Evolutionary conservation across 768 basidiomycete genomes (phyloP).

Genomic region (Scleroderma citrinum): DNA sequence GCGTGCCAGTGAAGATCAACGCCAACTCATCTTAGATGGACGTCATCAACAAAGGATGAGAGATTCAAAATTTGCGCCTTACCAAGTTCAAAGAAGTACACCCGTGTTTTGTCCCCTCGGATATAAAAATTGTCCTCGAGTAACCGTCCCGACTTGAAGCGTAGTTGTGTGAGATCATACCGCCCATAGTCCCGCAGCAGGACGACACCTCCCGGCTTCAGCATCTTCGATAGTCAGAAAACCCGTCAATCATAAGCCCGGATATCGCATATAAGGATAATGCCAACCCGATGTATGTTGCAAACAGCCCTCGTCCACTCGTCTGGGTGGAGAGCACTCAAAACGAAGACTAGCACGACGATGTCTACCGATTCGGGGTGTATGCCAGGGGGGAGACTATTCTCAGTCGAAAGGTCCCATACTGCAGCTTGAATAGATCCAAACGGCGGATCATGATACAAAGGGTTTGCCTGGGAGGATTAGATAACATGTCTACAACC

Average conservation of each 20-base stretch:
- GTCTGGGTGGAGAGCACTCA: constrained; percentile 87
- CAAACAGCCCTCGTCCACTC: constrained; percentile 84
- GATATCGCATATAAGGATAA: background rate
- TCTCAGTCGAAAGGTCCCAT: constrained; percentile 80
- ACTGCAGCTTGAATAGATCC: constrained; percentile 76
- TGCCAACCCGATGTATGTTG: constrained; percentile 68
- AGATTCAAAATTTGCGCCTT: constrained; percentile 3
- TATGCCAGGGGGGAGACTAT: constrained; percentile 56
- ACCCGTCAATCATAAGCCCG: background rate
- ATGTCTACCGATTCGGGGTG: constrained; percentile 74
- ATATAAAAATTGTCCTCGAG: constrained; percentile 95
- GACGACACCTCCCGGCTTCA: constrained; percentile 84
- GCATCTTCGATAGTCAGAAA: constrained; percentile 48
- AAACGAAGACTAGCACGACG: constrained; percentile 86
- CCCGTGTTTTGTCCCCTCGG: constrained; percentile 93
- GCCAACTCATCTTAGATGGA: constrained; percentile 62
- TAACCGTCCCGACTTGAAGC: constrained; percentile 84
- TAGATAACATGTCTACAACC: background rate
- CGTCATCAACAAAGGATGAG: background rate
- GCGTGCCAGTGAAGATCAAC: constrained; percentile 67
- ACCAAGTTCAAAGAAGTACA: constrained; percentile 95
- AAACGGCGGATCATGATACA: constrained; percentile 60
- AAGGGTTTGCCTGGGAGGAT: constrained; percentile 52
- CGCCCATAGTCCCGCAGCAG: constrained; percentile 93
- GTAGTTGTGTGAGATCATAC: constrained; percentile 88